Percentiles rank a stretch among this genome's conserved stretches.
Conservation (phyloP, 441 rosid species). For the Jatropha multifida region DNA sequence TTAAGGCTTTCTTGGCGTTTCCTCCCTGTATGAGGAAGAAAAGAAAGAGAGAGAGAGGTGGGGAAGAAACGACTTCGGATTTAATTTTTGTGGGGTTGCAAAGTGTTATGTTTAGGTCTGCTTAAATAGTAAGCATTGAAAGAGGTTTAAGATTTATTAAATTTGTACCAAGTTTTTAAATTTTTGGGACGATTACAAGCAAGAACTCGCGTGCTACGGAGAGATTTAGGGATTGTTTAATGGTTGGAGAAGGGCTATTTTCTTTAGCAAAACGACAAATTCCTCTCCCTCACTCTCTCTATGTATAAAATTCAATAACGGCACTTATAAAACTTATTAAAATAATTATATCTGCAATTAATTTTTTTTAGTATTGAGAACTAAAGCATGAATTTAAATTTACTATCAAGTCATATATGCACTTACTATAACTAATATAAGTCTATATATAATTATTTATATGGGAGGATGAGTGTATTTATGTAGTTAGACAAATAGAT, state of each 20-base stretch:
- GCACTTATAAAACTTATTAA: background rate
- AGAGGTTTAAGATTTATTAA: background rate
- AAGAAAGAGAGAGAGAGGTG: background rate
- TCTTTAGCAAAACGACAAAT: conserved; percentile 10
- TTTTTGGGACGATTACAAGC: background rate
- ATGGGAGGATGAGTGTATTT: background rate
- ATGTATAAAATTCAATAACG: background rate
- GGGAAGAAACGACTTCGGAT: background rate
- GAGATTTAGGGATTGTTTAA: background rate
- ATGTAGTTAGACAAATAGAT: background rate
- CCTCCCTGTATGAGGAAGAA: background rate
- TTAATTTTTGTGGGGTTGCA: background rate
- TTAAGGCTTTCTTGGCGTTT: background rate
- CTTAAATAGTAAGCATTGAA: conserved; percentile 9
- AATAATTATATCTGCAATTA: background rate
- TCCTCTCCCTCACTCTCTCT: background rate
- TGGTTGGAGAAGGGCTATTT: background rate
- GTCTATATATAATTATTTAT: background rate
- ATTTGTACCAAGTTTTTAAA: background rate
- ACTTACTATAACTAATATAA: too few relatives aligned
- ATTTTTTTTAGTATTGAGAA: too few relatives aligned
- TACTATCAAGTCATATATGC: too few relatives aligned
- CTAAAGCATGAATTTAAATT: too few relatives aligned
- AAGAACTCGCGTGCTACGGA: background rate
- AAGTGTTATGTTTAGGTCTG: background rate